A percentile compares a stretch with the other conserved stretches of the same genome.
Conservation (phyloP, 2,329 filamentous ascomycete species). For the Penicillium olsonii region DNA sequence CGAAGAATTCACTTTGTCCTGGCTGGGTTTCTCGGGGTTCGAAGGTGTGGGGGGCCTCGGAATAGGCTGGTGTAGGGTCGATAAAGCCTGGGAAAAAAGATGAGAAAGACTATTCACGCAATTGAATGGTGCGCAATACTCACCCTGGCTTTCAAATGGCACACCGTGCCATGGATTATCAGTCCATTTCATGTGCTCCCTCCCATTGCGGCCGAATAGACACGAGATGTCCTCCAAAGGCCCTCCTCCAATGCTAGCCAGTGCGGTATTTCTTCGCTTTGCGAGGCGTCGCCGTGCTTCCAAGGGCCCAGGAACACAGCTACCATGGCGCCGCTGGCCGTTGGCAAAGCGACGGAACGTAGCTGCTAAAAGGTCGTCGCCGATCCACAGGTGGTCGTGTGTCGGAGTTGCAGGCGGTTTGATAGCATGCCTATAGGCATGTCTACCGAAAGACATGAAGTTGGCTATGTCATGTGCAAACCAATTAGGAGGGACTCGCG, state of each 20-base stretch:
- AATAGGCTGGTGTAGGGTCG: conserved; percentile 18
- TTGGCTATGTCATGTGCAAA: conserved; percentile 22
- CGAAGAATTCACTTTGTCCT: conserved; percentile 10
- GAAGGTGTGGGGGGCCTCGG: conserved; percentile 21
- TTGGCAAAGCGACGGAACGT: conserved; percentile 52
- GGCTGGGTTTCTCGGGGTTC: conserved; percentile 20
- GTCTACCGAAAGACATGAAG: conserved; percentile 45
- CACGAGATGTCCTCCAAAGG: conserved; percentile 40
- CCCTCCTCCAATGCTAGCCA: conserved; percentile 40
- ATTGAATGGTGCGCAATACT: background rate
- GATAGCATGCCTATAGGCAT: conserved; percentile 43
- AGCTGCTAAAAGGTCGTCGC: conserved; percentile 46
- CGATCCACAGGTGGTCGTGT: conserved; percentile 47
- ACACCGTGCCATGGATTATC: conserved; percentile 28
- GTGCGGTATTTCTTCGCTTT: conserved; percentile 57
- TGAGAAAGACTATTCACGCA: background rate
- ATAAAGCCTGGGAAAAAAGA: conserved; percentile 15
- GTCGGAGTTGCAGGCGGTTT: conserved; percentile 28
- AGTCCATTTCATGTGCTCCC: conserved; percentile 40
- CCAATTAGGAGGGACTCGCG: conserved; percentile 21
- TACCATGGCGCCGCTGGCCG: conserved; percentile 57
- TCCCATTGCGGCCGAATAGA: conserved; percentile 45
- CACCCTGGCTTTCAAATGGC: conserved; percentile 28
- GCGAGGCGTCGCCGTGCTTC: conserved; percentile 60
- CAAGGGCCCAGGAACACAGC: conserved; percentile 63